Evolutionary conservation across 225 moss, liverwort and hornwort genomes (phyloP).

Genomic region (Antitrichia curtipendula): DNA sequence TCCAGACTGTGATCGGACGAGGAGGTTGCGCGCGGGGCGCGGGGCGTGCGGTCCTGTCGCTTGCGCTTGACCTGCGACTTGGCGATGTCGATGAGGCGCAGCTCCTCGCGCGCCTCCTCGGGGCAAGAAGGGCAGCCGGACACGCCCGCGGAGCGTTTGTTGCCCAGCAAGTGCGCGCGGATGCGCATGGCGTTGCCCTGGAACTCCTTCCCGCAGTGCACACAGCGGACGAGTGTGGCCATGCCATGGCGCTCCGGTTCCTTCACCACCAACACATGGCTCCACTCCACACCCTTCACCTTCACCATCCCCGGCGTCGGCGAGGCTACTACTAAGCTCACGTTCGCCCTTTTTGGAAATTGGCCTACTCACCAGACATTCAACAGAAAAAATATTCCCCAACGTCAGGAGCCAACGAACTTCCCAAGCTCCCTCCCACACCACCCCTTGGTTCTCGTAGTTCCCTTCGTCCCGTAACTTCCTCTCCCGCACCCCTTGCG

Average conservation of each 20-base stretch:
- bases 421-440: slow-evolving; percentile 8
- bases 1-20: slow-evolving; percentile 29
- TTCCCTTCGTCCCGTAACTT: slow-evolving; percentile 26
- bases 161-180: slow-evolving; percentile 46
- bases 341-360: not conserved
- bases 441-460: slow-evolving; percentile 23
- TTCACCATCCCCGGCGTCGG: slow-evolving; percentile 38
- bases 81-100: slow-evolving; percentile 34
- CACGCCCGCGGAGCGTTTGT: slow-evolving; percentile 36
- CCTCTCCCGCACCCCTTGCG: slow-evolving; percentile 30
- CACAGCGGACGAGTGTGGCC: slow-evolving; percentile 44
- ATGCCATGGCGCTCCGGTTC: slow-evolving; percentile 54
- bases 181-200: slow-evolving; percentile 59
- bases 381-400: not conserved
- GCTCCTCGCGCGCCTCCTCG: slow-evolving; percentile 44
- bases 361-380: not conserved
- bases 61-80: slow-evolving; percentile 41
- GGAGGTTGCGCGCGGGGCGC: slow-evolving; percentile 9
- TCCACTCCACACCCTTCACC: slow-evolving; percentile 55
- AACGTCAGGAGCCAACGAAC: not conserved
- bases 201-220: slow-evolving; percentile 44
- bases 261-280: slow-evolving; percentile 42
- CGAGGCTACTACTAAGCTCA: not conserved
- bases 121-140: slow-evolving; percentile 35
- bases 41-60: slow-evolving; percentile 26